Evolutionary conservation across 2,329 filamentous ascomycete genomes (phyloP), one percentile per base, ranked within the genome.

Genomic region (Aspergillus tanneri): DNA sequence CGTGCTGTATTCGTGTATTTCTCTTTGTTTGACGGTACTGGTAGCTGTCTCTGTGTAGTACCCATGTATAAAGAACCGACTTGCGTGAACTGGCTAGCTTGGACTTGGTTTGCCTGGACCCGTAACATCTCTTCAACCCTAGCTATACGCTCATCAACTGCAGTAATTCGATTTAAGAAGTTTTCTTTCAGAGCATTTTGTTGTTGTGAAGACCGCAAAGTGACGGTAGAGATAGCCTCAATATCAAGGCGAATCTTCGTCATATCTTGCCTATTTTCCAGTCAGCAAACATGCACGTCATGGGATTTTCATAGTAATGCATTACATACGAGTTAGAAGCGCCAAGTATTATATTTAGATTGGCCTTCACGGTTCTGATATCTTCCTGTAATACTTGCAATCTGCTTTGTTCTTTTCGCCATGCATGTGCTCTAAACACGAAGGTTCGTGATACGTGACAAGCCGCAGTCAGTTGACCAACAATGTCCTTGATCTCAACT

Each of bases 251-350:
- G 42, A 8, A 44, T 44, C 16, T 36, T 44, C 32, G n/a, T n/a
- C n/a, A n/a, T n/a, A n/a, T n/a, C n/a, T n/a, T n/a, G n/a, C n/a
- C n/a, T n/a, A n/a, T n/a, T n/a, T n/a, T n/a, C n/a, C n/a, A n/a
- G n/a, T n/a, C n/a, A n/a, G n/a, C n/a, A n/a, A n/a, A n/a, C n/a
- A n/a, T 8, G 30, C 18, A 24, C 30, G 12, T 43, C 41, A n/a
- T 30, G 27, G 27, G 9, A n/a, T n/a, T n/a, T n/a, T n/a, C 27
- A 34, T 36, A 8, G 3, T 19, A 9, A 25, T 9, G 24, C 8
- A n/a, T n/a, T 14, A 44, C 41, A 24, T 44, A 44, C 42, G 42
- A 44, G 42, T 44, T 44, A 2, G 42, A 36, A 18, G 30, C 14
- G 10, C 42, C 42, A 10, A 44, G 32, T 4, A 44, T 44, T 9